Evolutionary conservation across 768 basidiomycete genomes (phyloP), one percentile per base, ranked within the genome.

Genomic region (Coprinopsis cinerea): DNA sequence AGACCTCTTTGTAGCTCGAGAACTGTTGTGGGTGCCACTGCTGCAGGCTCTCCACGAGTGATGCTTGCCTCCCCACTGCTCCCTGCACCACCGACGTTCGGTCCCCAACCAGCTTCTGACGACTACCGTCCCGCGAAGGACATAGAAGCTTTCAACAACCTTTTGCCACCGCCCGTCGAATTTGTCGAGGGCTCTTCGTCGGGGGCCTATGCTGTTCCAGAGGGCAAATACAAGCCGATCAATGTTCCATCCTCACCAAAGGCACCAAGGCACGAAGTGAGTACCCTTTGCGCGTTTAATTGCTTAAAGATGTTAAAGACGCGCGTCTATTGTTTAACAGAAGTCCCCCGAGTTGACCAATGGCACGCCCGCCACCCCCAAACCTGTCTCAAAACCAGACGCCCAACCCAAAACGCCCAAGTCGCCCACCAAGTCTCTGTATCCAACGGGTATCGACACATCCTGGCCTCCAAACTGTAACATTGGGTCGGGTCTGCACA

Each of bases 151-250:
- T 89, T 88, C 72, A 88, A 85, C 56, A 84, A 72, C 55, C 73
- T 88, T n/a, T 77, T 88, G 30, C 84, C 85, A 3, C 85, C 85
- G n/a, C 79, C 83, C 15, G 75, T 91, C 52, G 88, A 91, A 63
- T 91, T 91, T 47, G 70, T 90, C 44, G 88, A 91, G 62, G 88
- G 88, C 18, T 90, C 88, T 2, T 90, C 88, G 13, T 81, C 87
- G 37, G 87, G 87, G 2, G 69, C 81, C 13, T 67, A 89, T 27
- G 83, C 82, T 39, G 75, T 86, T 4, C 77, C 78, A 22, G 85
- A 86, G 57, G 81, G 82, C 36, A 88, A 83, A 64, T 92, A 90
- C 61, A 80, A 87, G 55, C 84, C 89, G 23, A 88, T 92, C 62
- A 92, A 91, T 55, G 78, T 70, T 14, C 79, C 78, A 61, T 61